Base-by-base conservation (phyloP, 1,139 yeast genomes). In the Casaregolazyma lundiana region DNA sequence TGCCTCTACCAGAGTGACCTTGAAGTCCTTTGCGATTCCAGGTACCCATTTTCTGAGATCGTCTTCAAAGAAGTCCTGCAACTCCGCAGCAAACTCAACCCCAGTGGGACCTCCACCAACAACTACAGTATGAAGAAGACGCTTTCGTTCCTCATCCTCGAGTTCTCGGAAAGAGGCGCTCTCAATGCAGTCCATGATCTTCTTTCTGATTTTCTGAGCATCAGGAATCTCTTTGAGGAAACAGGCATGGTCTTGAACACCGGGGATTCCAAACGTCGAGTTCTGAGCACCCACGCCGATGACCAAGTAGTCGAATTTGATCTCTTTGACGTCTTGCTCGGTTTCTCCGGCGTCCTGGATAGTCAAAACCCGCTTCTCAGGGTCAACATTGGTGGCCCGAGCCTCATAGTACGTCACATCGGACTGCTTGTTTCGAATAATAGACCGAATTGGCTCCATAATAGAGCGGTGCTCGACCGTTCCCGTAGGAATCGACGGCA, bases 71-170 rank as follows among this genome's bases (percentile, higher is more conserved):
- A 87, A 90, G 69, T 90, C 97, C 69, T 86, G 95, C 59, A 90
- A 71, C 69, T 90, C 97, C 61, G 95, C 97, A 55, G 96, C 96
- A 61, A 86, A 85, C 68, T 89, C 97, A 53, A 89, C 96, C 70
- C 97, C 97, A 46, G 96, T 89, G 63, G 97, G 96, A 53, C 96
- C 96, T 65, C 96, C 96, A 59, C 96, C 96, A 55, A 90, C 94
- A 52, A 88, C 92, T 50, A 88, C 89, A 58, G 89, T 81, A 53
- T 83, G 83, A 59, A 88, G 75, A 58, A 88, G 75, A 66, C 94
- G 77, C 71, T 82, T 80, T 69, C 96, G 80, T 65, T 84, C 92
- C 26, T 81, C 81, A 59, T 84, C 88, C 51, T 78, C 84, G 55
- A 75, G 72, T 43, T 90, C 84, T 64, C 84, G 77, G 61, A 84